Percentiles rank a stretch among this genome's conserved stretches.
Conservation (phyloP, 139 green algal species). For the Chlorella sp. region DNA sequence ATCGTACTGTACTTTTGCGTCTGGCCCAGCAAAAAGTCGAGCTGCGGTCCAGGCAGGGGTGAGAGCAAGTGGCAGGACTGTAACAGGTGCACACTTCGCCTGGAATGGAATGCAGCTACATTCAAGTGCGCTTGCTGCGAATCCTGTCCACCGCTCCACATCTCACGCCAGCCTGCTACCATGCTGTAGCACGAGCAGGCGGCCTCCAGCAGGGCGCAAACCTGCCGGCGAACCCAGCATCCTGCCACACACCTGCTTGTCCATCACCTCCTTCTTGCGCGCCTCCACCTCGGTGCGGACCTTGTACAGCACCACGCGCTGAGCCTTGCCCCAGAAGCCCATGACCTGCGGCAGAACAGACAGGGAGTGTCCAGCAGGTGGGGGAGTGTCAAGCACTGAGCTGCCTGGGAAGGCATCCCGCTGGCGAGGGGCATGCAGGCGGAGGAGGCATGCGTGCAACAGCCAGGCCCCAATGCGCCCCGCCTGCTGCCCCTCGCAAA, state of each 20-base stretch:
- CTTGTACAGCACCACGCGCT: conserved; percentile 92
- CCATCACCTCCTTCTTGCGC: conserved; percentile 74
- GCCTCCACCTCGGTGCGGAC: conserved; percentile 64
- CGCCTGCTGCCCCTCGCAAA: not conserved
- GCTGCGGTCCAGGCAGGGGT: conserved; percentile 50
- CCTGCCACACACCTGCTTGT: conserved; percentile 62
- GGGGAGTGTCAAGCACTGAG: no score
- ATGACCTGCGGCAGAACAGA: conserved; percentile 58
- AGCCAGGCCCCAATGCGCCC: not conserved
- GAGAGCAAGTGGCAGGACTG: not conserved
- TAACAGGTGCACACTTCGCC: not conserved
- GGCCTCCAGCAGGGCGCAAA: no score
- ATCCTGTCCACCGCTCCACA: no score
- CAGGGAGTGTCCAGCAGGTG: no score
- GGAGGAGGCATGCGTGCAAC: not conserved
- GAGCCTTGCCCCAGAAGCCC: conserved; percentile 92
- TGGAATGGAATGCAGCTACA: no score
- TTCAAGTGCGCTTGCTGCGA: no score
- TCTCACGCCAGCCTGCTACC: no score
- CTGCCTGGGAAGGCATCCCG: no score
- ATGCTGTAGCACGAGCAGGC: not conserved
- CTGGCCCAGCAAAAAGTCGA: conserved; percentile 95
- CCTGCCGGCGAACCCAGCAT: no score
- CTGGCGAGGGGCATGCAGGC: no score
- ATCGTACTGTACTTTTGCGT: conserved; percentile 93